A percentile compares a stretch with the other conserved stretches of the same genome.
phyloP scores from a whole-genome alignment of 2,329 filamentous ascomycete species.

The Cladophialophora exuberans region DNA sequence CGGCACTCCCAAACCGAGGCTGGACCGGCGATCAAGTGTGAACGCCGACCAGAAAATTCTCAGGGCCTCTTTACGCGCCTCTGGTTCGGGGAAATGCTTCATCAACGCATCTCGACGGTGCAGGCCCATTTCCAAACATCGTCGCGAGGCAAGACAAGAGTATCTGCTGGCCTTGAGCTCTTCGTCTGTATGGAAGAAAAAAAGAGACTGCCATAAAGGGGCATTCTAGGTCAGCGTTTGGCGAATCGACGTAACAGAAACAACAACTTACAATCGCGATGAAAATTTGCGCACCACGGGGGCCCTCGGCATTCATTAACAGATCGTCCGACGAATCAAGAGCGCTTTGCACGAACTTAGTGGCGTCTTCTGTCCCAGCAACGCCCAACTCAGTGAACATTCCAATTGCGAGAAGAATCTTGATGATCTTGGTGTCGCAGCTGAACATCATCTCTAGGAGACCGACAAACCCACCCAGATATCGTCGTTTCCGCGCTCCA shows the following conservation, averaged over 20 bases:
- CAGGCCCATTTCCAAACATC: constrained; percentile 17
- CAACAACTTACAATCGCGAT: constrained; percentile 8
- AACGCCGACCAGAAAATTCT: constrained; percentile 17
- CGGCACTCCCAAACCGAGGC: constrained; percentile 13
- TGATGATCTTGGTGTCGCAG: constrained; percentile 9
- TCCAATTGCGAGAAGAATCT: constrained; percentile 12
- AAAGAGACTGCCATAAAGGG: constrained; percentile 3
- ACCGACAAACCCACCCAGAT: constrained; percentile 1
- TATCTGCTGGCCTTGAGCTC: constrained; percentile 13
- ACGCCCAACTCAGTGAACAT: neutral
- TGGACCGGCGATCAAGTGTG: constrained; percentile 15
- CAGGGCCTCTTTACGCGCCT: constrained; percentile 2
- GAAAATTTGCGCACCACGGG: constrained; percentile 9
- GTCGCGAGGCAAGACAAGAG: constrained; percentile 10
- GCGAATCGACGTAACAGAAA: neutral
- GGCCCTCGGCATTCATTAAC: constrained; percentile 7
- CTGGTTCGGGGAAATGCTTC: constrained; percentile 10
- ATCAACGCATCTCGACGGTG: constrained; percentile 10
- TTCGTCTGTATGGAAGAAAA: constrained; percentile 8
- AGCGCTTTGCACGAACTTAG: constrained; percentile 5
- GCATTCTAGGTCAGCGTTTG: neutral
- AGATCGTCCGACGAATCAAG: constrained; percentile 8
- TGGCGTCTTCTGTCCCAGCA: neutral
- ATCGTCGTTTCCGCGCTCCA: neutral
- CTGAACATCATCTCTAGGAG: constrained; percentile 7